phyloP scores from a whole-genome alignment of 2,329 filamentous ascomycete species.

The Fusarium sp. region DNA sequence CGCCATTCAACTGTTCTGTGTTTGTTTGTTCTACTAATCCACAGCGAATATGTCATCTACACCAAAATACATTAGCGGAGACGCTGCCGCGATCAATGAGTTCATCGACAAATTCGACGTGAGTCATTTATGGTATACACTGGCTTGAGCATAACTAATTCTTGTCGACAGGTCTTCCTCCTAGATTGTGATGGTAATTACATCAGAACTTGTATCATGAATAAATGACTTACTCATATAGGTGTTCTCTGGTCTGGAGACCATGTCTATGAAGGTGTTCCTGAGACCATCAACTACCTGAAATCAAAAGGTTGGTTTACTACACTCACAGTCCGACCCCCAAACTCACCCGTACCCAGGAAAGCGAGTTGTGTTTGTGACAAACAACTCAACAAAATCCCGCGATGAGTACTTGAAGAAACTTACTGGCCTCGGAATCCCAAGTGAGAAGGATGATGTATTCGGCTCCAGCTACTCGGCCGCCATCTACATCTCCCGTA shows the following conservation, averaged over 20 bases:
- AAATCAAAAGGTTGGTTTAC: conserved; percentile 76
- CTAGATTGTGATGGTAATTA: conserved; percentile 94
- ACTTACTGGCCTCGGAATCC: conserved; percentile 83
- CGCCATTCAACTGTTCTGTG: conserved; percentile 1
- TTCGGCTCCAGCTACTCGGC: conserved; percentile 97
- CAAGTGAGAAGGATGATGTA: conserved; percentile 85
- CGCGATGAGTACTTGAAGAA: conserved; percentile 94
- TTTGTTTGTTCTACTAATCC: background rate
- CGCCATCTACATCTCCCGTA: conserved; percentile 94
- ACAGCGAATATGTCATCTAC: conserved; percentile 46
- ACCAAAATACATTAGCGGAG: conserved; percentile 81
- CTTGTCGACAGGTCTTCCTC: conserved; percentile 79
- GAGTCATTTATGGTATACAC: conserved; percentile 57
- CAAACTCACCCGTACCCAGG: conserved; percentile 62
- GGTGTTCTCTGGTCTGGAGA: conserved; percentile 98
- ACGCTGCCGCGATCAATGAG: conserved; percentile 79
- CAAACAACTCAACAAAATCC: conserved; percentile 99
- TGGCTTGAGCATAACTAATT: conserved; percentile 3
- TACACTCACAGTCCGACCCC: conserved; percentile 4
- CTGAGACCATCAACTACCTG: conserved; percentile 87
- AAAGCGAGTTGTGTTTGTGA: conserved; percentile 95
- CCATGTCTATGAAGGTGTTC: conserved; percentile 85
- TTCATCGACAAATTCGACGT: conserved; percentile 96
- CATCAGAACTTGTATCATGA: too few relatives aligned
- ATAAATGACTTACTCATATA: conserved; percentile 54